phyloP scores from a whole-genome alignment of 129 eudicot genomes.

The Arctium lappa region DNA sequence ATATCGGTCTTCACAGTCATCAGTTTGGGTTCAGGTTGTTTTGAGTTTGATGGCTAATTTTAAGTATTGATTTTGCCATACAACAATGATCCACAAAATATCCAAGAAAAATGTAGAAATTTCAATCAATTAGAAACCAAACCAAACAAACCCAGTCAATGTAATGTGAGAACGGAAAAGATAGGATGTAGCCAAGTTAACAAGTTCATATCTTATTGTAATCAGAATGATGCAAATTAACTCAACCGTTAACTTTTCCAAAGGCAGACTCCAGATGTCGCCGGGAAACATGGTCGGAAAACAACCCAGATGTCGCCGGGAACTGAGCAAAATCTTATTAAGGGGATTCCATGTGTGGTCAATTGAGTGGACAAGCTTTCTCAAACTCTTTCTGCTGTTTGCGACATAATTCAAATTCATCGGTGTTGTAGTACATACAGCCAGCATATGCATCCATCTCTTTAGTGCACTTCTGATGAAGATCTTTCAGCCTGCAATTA shows the following conservation, averaged over 20 bases:
- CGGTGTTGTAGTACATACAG: slow-evolving; percentile 91
- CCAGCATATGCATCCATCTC: slow-evolving; percentile 83
- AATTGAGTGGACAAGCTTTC: slow-evolving; percentile 82
- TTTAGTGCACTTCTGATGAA: slow-evolving; percentile 76
- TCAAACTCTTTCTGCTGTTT: slow-evolving; percentile 80
- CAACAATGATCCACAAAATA: too few relatives aligned
- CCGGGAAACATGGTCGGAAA: background rate
- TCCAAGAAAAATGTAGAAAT: too few relatives aligned
- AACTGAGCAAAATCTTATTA: background rate
- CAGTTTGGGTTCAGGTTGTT: too few relatives aligned
- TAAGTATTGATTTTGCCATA: too few relatives aligned
- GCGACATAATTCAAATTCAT: slow-evolving; percentile 85
- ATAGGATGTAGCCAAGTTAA: background rate
- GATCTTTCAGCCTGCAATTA: slow-evolving; percentile 71
- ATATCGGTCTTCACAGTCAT: too few relatives aligned
- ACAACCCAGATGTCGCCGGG: background rate
- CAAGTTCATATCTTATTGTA: background rate
- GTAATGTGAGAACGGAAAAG: background rate
- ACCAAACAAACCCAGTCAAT: background rate
- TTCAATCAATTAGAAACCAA: background rate
- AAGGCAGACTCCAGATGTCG: background rate
- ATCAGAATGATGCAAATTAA: background rate
- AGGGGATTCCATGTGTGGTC: background rate
- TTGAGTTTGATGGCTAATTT: too few relatives aligned
- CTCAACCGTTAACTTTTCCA: background rate